phyloP scores from a whole-genome alignment of 139 green algal genomes.

The Chlorella sp. region DNA sequence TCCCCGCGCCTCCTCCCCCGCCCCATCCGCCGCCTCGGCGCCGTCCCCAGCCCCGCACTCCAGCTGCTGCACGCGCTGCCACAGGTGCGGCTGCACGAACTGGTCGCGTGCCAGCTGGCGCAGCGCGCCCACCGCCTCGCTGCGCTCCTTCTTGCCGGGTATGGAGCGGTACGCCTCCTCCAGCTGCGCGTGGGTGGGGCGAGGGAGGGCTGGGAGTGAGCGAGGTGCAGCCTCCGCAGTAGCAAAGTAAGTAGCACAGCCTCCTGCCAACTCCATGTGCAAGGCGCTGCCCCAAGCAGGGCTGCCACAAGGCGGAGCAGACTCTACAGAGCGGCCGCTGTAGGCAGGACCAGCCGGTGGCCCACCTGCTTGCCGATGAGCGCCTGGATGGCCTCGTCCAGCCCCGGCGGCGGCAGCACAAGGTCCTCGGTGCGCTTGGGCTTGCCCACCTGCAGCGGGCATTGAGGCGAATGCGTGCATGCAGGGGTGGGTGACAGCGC shows the following conservation, averaged over 20 bases:
- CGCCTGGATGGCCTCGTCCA: conserved; percentile 57
- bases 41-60: not conserved
- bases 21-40: not conserved
- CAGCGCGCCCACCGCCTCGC: conserved; percentile 33
- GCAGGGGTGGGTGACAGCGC: too few species aligned
- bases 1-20: not conserved
- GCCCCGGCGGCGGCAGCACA: conserved; percentile 53
- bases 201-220: too few species aligned
- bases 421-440: conserved; percentile 66
- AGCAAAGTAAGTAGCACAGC: too few species aligned
- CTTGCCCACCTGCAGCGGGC: conserved; percentile 60
- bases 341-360: too few species aligned
- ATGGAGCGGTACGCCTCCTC: conserved; percentile 41
- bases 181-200: conserved; percentile 7
- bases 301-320: too few species aligned
- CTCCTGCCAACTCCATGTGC: too few species aligned
- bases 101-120: conserved; percentile 32
- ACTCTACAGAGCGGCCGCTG: too few species aligned
- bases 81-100: conserved; percentile 31
- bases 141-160: conserved; percentile 59
- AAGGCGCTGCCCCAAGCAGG: not conserved
- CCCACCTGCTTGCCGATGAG: conserved; percentile 16
- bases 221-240: too few species aligned
- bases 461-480: too few species aligned
- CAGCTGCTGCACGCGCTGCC: not conserved